phyloP scores from a whole-genome alignment of 2,329 filamentous ascomycete species.

The Thielaviopsis ethacetica region DNA sequence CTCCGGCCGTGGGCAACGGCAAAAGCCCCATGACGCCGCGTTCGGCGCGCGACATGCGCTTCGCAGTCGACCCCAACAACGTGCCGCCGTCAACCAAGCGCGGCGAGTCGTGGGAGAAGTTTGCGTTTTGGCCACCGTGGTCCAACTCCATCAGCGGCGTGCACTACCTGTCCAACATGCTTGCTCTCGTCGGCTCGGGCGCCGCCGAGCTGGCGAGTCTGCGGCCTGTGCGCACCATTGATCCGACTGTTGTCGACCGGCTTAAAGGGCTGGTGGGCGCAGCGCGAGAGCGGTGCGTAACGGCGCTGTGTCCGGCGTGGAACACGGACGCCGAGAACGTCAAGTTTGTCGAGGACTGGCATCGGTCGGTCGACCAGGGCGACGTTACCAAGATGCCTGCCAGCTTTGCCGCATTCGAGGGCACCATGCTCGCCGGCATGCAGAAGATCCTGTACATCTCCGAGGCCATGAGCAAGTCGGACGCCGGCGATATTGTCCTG shows the following conservation, averaged over 20 bases:
- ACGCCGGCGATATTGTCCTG: conserved; percentile 59
- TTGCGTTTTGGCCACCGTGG: conserved; percentile 91
- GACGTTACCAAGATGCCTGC: conserved; percentile 86
- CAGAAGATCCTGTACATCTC: conserved; percentile 92
- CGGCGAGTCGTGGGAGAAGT: conserved; percentile 80
- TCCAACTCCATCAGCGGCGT: conserved; percentile 87
- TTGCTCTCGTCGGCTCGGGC: conserved; percentile 70
- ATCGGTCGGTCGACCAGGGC: conserved; percentile 59
- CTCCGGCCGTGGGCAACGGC: conserved; percentile 42
- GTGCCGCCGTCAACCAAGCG: conserved; percentile 60
- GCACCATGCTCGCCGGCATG: conserved; percentile 64
- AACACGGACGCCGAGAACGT: conserved; percentile 84
- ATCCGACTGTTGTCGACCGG: conserved; percentile 47
- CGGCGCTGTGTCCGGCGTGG: conserved; percentile 80
- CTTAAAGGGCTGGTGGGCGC: conserved; percentile 60
- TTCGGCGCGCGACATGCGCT: conserved; percentile 51
- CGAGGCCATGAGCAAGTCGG: conserved; percentile 63
- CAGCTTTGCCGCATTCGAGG: conserved; percentile 74
- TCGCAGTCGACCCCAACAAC: conserved; percentile 64
- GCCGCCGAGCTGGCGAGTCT: conserved; percentile 73
- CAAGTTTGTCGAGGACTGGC: conserved; percentile 89
- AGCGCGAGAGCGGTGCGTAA: conserved; percentile 70
- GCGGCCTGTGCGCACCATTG: conserved; percentile 41
- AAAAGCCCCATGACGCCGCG: conserved; percentile 31
- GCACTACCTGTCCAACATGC: conserved; percentile 69